These are phyloP conservation scores for Hyphopichia buzzinii DNA, from an alignment of 1,139 yeast genomes.

Conservation along the genomic window DNA sequence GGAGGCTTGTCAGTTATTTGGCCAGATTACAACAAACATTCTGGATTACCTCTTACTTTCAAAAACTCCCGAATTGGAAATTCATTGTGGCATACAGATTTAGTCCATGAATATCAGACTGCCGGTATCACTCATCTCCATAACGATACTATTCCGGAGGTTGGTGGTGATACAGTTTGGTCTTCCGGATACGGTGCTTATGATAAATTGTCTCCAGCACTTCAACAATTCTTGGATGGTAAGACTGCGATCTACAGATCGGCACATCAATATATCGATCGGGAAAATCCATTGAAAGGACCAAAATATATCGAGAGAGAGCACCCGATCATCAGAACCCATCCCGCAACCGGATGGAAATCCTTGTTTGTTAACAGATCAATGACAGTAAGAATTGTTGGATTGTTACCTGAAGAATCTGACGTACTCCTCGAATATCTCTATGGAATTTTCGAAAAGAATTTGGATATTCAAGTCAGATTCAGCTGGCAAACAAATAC, in stretches of 20 bases:
- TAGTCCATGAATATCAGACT: constrained; percentile 37
- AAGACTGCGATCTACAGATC: constrained; percentile 36
- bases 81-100: constrained; percentile 37
- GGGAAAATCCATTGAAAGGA: constrained; percentile 33
- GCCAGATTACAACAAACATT: constrained; percentile 41
- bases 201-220: constrained; percentile 36
- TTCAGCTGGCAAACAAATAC: constrained; percentile 53
- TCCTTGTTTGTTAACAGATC: constrained; percentile 36
- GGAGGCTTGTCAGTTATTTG: constrained; percentile 52
- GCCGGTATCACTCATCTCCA: constrained; percentile 40
- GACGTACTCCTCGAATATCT: constrained; percentile 31
- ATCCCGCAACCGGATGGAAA: constrained; percentile 45
- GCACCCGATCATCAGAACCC: constrained; percentile 40
- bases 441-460: constrained; percentile 30
- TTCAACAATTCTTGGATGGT: constrained; percentile 36
- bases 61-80: constrained; percentile 32
- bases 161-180: constrained; percentile 40
- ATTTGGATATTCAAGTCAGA: constrained; percentile 48
- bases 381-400: constrained; percentile 38
- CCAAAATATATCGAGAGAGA: constrained; percentile 36
- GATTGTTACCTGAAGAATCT: constrained; percentile 34
- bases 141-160: constrained; percentile 32
- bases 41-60: constrained; percentile 23
- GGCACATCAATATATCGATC: constrained; percentile 33
- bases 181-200: constrained; percentile 38